Evolutionary conservation across 129 eudicot species (phyloP).

Genomic region (Chrysanthemum makinoi): DNA sequence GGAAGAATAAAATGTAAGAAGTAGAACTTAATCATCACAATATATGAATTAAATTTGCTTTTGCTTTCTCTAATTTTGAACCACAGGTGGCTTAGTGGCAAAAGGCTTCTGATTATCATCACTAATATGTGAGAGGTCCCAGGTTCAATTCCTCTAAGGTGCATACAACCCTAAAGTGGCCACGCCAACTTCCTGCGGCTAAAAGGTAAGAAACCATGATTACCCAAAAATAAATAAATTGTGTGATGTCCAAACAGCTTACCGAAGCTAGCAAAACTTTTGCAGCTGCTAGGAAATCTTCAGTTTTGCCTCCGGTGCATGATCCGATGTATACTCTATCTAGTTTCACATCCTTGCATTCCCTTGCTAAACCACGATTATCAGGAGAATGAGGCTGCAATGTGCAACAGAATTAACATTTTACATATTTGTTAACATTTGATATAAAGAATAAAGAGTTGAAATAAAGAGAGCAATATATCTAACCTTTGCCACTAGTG

Average conservation of each 20-base stretch:
- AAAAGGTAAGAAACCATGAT: too few relatives aligned
- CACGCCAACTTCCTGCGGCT: too few relatives aligned
- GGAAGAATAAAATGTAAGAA: conserved; percentile 4
- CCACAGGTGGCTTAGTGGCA: too few relatives aligned
- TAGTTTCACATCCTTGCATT: conserved; percentile 93
- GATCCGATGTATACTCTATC: conserved; percentile 99
- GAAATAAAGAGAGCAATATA: not conserved
- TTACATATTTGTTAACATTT: not conserved
- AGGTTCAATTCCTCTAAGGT: too few relatives aligned
- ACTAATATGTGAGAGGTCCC: too few relatives aligned
- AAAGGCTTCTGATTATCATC: too few relatives aligned
- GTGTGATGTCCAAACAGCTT: conserved; percentile 18
- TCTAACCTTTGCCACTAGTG: conserved; percentile 94
- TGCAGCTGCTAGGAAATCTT: conserved; percentile 94
- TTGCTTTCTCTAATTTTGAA: too few relatives aligned
- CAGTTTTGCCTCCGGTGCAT: conserved; percentile 98
- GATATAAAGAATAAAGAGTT: too few relatives aligned
- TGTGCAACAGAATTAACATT: not conserved
- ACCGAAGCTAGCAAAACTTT: conserved; percentile 86
- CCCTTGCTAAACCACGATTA: conserved; percentile 92
- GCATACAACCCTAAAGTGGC: too few relatives aligned
- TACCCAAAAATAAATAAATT: too few relatives aligned
- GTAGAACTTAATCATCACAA: too few relatives aligned
- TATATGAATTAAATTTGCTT: too few relatives aligned
- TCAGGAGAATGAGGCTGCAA: conserved; percentile 99